Evolutionary conservation across 2,329 filamentous ascomycete genomes (phyloP), one percentile per base, ranked within the genome.

Genomic region (Westerdykella aurantiaca): DNA sequence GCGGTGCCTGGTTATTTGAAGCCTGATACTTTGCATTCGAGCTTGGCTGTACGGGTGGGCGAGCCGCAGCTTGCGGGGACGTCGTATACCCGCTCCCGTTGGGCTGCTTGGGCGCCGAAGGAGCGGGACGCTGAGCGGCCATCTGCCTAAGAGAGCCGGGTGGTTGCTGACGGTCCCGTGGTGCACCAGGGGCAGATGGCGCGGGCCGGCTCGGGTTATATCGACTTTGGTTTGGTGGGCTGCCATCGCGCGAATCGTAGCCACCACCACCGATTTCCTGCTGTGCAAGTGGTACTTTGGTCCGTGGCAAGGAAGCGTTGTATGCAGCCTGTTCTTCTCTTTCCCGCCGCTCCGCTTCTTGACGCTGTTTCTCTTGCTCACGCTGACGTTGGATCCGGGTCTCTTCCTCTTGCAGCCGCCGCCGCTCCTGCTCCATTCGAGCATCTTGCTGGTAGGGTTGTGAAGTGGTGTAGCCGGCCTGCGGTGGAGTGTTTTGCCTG

Each of bases 131-230:
- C 68, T 95, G 89, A 22, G 90, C 86, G 47, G 76, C 76, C 58
- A 60, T 71, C 53, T 73, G 77, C 61, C 72, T 82, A 44, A 72
- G 50, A 17, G 73, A 68, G 11, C 71, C 69, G 44, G 69, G 77
- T 31, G 69, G 67, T 52, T 79, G 79, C 44, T 77, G 74, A 33
- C 55, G 71, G 50, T 53, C 57, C 51, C 71, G 69, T 46, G 71
- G 79, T 39, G 68, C 60, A 35, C 70, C 69, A 39, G 88, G 88
- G 4, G 87, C 85, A 4, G 85, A 79, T n/a, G 90, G 91, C 39
- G 91, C 85, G 33, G 87, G 85, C 60, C 91, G 80, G 42, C 82
- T 83, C 4, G 91, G 89, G 64, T 95, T 95, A 69, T 89, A 97
- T 49, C 88, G 81, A 56, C 83, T 80, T 38, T 75, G 67, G 12